A percentile compares a stretch with the other conserved stretches of the same genome.
Conservation (phyloP, 306 rosid genomes). For the Luffa acutangula region DNA sequence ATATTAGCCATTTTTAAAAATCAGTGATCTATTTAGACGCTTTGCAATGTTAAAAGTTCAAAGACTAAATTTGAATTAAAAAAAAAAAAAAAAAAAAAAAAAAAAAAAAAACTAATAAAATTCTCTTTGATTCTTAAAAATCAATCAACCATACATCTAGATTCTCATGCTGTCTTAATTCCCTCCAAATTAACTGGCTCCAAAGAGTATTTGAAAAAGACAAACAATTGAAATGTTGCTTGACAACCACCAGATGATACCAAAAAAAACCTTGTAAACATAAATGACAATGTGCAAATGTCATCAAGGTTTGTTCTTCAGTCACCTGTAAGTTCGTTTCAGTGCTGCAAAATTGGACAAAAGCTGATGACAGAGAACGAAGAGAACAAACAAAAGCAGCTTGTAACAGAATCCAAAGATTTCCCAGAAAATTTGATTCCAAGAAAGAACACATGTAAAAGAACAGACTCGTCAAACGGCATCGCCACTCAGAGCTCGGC, state of each 20-base stretch:
- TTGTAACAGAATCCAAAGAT: not conserved
- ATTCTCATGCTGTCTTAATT: not conserved
- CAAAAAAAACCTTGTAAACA: not conserved
- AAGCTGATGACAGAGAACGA: not conserved
- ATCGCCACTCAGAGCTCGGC: not conserved
- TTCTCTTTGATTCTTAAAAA: not conserved
- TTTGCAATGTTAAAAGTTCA: too few relatives aligned
- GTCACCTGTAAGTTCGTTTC: not conserved
- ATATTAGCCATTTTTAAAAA: too few relatives aligned
- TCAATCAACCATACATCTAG: not conserved
- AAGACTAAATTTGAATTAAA: too few relatives aligned
- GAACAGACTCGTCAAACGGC: not conserved
- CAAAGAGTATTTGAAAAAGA: not conserved
- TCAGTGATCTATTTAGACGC: too few relatives aligned
- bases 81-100: too few relatives aligned
- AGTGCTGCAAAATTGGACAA: not conserved
- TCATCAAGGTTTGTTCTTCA: not conserved
- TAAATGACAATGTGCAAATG: not conserved
- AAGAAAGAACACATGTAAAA: not conserved
- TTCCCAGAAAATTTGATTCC: not conserved
- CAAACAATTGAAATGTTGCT: not conserved
- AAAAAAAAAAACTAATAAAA: not conserved
- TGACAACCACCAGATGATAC: not conserved
- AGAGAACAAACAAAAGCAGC: not conserved
- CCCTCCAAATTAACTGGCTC: not conserved